Evolutionary conservation across 352 stramenopile species (phyloP).

Genomic region (Pythium chondricola): DNA sequence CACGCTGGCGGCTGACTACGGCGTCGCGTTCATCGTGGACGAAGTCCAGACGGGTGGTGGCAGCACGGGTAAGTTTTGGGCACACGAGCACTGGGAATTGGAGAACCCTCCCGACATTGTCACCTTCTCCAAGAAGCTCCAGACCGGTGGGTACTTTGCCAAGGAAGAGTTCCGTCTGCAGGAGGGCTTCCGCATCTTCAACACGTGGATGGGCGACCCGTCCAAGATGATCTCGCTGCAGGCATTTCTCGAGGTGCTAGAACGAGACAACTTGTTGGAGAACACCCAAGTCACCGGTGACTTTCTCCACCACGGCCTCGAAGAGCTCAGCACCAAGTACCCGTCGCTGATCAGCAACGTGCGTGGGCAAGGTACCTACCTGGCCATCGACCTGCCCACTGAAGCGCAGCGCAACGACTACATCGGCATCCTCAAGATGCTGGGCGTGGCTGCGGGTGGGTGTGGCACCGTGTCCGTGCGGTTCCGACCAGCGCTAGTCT

Average conservation of each 20-base stretch:
- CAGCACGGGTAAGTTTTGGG: constrained; percentile 83
- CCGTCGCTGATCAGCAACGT: constrained; percentile 64
- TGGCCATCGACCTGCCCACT: constrained; percentile 70
- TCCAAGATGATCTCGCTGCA: constrained; percentile 81
- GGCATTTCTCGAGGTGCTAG: constrained; percentile 62
- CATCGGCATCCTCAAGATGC: constrained; percentile 45
- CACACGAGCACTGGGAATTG: constrained; percentile 75
- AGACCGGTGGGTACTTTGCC: constrained; percentile 77
- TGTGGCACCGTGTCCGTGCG: constrained; percentile 65
- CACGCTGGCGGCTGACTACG: constrained; percentile 43
- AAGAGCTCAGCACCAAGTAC: constrained; percentile 36
- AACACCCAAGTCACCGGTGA: constrained; percentile 69
- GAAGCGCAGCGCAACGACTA: constrained; percentile 61
- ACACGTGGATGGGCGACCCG: constrained; percentile 86
- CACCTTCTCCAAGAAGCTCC: constrained; percentile 85
- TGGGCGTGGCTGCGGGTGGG: constrained; percentile 56
- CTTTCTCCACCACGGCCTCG: constrained; percentile 53
- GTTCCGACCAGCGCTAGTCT: constrained; percentile 72
- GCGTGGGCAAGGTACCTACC: constrained; percentile 70
- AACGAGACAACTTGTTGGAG: constrained; percentile 51
- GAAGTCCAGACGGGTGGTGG: constrained; percentile 81
- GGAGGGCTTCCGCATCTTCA: constrained; percentile 82
- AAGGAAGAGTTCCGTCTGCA: constrained; percentile 65
- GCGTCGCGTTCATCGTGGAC: constrained; percentile 79
- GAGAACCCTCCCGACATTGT: constrained; percentile 73